A percentile compares a stretch with the other conserved stretches of the same genome.
Conservation (phyloP, 2,329 filamentous ascomycete genomes). For the Cytospora chrysosperma region DNA sequence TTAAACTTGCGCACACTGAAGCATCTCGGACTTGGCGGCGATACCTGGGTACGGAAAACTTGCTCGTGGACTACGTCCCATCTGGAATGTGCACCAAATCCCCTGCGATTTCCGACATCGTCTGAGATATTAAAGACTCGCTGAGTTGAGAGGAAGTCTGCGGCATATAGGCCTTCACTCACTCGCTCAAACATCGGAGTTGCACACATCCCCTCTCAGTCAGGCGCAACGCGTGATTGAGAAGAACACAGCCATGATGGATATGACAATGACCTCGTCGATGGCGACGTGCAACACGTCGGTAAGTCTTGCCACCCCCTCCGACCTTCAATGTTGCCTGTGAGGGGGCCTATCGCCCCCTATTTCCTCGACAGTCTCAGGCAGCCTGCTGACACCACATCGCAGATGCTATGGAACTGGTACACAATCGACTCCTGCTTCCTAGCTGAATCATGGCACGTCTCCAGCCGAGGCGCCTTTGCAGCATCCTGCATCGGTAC, state of each 20-base stretch:
- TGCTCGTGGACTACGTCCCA: background rate
- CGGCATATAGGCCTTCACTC: background rate
- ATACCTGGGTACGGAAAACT: background rate
- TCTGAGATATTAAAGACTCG: background rate
- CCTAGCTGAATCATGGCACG: constrained; percentile 41
- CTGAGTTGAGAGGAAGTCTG: background rate
- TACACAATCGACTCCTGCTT: constrained; percentile 32
- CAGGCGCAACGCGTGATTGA: background rate
- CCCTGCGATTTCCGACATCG: background rate
- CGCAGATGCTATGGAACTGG: constrained; percentile 25
- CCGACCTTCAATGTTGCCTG: too few species aligned
- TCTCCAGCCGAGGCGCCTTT: constrained; percentile 41
- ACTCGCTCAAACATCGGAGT: background rate
- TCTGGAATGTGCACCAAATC: background rate
- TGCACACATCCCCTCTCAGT: background rate
- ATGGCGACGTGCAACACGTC: constrained; percentile 20
- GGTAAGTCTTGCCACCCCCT: constrained; percentile 7
- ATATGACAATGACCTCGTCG: constrained; percentile 19
- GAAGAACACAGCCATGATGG: constrained; percentile 14
- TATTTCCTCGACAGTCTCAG: background rate
- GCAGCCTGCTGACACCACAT: background rate
- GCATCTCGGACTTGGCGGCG: too few species aligned
- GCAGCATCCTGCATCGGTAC: constrained; percentile 45
- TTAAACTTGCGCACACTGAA: background rate
- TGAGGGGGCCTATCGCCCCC: too few species aligned